phyloP scores from a whole-genome alignment of 345 rosid species.

The Raphanus raphanistrum region DNA sequence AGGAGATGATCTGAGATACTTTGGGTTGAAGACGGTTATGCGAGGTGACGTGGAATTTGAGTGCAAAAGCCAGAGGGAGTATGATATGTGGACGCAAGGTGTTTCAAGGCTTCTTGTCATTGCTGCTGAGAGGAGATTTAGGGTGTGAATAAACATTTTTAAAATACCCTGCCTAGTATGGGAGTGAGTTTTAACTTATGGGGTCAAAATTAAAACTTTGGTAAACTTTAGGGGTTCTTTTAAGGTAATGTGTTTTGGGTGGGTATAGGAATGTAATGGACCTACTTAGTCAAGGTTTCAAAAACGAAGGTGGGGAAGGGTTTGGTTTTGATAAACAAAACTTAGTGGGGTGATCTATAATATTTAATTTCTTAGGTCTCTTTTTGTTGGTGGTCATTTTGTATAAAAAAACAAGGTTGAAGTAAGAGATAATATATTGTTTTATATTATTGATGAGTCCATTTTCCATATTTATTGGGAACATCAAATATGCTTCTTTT shows the following conservation, averaged over 20 bases:
- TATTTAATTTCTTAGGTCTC: conserved; percentile 12
- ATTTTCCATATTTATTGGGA: conserved; percentile 23
- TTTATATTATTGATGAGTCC: conserved; percentile 12
- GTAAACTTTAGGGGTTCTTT: conserved; percentile 18
- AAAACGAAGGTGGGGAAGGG: conserved; percentile 19
- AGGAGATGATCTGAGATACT: conserved; percentile 76
- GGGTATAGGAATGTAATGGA: conserved; percentile 35
- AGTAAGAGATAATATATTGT: conserved; percentile 1
- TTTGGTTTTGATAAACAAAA: conserved; percentile 26
- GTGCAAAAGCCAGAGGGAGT: conserved; percentile 74
- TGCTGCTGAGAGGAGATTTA: conserved; percentile 67
- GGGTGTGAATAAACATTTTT: conserved; percentile 45
- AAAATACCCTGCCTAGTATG: background rate
- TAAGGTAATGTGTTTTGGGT: conserved; percentile 16
- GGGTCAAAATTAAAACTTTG: conserved; percentile 18
- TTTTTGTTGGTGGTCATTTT: conserved; percentile 21
- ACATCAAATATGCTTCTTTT: conserved; percentile 36
- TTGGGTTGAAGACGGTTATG: conserved; percentile 66
- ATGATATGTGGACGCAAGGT: conserved; percentile 91
- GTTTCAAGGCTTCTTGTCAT: conserved; percentile 76
- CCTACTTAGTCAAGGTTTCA: conserved; percentile 25
- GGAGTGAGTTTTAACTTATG: conserved; percentile 34
- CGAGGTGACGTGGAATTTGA: conserved; percentile 83
- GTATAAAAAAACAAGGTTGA: conserved; percentile 21
- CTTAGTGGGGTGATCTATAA: conserved; percentile 24